These are phyloP conservation scores for Cochliopodium minus DNA, from an alignment of 208 protist species.

Conservation along the genomic window DNA sequence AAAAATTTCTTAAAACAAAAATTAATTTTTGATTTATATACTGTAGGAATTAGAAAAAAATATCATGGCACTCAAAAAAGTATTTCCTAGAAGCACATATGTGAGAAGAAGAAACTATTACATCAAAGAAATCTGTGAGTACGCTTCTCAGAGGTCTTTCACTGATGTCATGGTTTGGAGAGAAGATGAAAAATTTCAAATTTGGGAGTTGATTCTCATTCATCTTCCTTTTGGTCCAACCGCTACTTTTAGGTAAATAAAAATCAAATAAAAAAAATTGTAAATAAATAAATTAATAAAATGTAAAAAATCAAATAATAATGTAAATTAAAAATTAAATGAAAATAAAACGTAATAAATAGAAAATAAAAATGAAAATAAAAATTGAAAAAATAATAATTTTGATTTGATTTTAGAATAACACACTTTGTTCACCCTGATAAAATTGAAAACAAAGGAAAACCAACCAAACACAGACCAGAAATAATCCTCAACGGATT, in stretches of 20 bases:
- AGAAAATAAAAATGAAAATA: too few relatives aligned
- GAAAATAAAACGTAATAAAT: too few relatives aligned
- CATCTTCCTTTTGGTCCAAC: constrained; percentile 65
- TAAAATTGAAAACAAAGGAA: constrained; percentile 51
- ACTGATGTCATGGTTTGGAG: constrained; percentile 65
- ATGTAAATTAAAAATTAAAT: too few relatives aligned
- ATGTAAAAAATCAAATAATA: too few relatives aligned
- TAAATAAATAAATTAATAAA: too few relatives aligned
- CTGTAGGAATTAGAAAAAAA: too few relatives aligned
- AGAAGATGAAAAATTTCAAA: constrained; percentile 27
- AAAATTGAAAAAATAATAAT: too few relatives aligned
- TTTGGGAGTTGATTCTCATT: constrained; percentile 41
- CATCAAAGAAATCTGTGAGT: constrained; percentile 68
- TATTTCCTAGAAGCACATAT: constrained; percentile 62
- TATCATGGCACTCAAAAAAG: too few relatives aligned
- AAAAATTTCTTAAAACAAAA: too few relatives aligned
- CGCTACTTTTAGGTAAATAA: constrained; percentile 15
- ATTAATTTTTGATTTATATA: too few relatives aligned
- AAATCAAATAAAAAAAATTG: background rate
- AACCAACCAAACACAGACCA: constrained; percentile 65
- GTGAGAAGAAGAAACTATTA: constrained; percentile 60
- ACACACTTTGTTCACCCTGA: constrained; percentile 54
- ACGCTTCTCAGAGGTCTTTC: constrained; percentile 56
- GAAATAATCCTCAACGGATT: constrained; percentile 80
- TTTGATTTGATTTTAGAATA: constrained; percentile 59